A percentile compares a stretch with the other conserved stretches of the same genome.
Evolutionary conservation across 2,329 filamentous ascomycete species (phyloP).

Genomic region (Trichoderma sp.): DNA sequence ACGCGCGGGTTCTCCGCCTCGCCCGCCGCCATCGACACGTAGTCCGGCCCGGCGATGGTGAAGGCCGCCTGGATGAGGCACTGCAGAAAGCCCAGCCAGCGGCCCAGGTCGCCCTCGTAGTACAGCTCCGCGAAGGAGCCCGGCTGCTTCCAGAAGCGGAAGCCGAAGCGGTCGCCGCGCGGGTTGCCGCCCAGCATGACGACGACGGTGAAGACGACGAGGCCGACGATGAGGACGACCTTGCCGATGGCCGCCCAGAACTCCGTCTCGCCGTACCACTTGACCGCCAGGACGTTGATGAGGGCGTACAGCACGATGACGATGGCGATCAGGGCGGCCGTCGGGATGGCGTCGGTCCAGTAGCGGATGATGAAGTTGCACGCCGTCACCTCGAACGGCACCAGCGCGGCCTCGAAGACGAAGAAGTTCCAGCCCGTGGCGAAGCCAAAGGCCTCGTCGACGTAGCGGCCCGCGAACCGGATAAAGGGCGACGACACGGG

Average conservation of each 20-base stretch:
- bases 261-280: slow-evolving; percentile 76
- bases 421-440: slow-evolving; percentile 76
- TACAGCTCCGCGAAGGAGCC: slow-evolving; percentile 71
- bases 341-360: slow-evolving; percentile 63
- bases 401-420: slow-evolving; percentile 67
- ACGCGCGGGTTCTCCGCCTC: slow-evolving; percentile 71
- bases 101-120: slow-evolving; percentile 65
- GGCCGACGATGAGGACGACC: slow-evolving; percentile 68
- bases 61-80: slow-evolving; percentile 73
- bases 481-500: slow-evolving; percentile 80
- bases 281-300: slow-evolving; percentile 72
- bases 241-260: slow-evolving; percentile 75
- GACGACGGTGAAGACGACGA: slow-evolving; percentile 78
- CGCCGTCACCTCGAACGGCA: slow-evolving; percentile 69
- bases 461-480: slow-evolving; percentile 72
- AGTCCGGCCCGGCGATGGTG: slow-evolving; percentile 68
- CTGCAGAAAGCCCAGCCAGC: slow-evolving; percentile 74
- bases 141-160: slow-evolving; percentile 66
- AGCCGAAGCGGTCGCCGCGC: slow-evolving; percentile 69
- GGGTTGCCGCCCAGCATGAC: slow-evolving; percentile 84
- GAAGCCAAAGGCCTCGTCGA: slow-evolving; percentile 75
- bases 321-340: slow-evolving; percentile 63
- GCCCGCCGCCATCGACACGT: slow-evolving; percentile 68
- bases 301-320: slow-evolving; percentile 49
- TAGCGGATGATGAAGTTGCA: slow-evolving; percentile 65